phyloP scores from a whole-genome alignment of 352 stramenopile species.

The Globisporangium orthogonon region DNA sequence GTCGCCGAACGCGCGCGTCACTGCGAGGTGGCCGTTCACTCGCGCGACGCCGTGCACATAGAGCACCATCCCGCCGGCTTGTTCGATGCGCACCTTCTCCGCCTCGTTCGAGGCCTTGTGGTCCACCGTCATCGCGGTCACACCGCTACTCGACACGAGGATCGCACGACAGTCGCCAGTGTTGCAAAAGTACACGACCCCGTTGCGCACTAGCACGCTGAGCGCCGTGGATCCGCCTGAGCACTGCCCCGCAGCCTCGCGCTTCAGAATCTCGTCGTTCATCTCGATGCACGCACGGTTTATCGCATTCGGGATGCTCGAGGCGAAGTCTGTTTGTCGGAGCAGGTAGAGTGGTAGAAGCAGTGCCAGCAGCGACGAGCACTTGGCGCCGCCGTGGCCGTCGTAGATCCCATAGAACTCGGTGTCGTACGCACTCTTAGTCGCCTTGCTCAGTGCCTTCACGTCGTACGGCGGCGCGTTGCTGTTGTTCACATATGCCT shows the following conservation, averaged over 20 bases:
- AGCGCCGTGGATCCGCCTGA: conserved; percentile 60
- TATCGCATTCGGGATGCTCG: conserved; percentile 30
- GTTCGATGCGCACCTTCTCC: conserved; percentile 67
- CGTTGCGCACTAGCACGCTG: conserved; percentile 46
- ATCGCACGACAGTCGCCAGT: conserved; percentile 75
- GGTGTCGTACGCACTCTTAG: conserved; percentile 25
- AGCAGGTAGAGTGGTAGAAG: conserved; percentile 68
- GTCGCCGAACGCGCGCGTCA: conserved; percentile 68
- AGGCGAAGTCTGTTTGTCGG: conserved; percentile 36
- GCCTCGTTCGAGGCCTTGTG: conserved; percentile 64
- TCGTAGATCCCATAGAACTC: conserved; percentile 77
- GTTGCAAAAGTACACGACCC: conserved; percentile 54
- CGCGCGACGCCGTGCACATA: conserved; percentile 68
- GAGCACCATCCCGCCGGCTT: conserved; percentile 59
- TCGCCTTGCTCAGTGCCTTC: conserved; percentile 30
- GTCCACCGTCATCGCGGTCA: conserved; percentile 56
- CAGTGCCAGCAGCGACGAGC: conserved; percentile 55
- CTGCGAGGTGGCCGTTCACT: conserved; percentile 63
- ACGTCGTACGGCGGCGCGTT: conserved; percentile 31
- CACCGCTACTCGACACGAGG: conserved; percentile 32
- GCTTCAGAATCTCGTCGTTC: conserved; percentile 62
- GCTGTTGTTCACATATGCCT: conserved; percentile 34
- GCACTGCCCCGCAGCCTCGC: conserved; percentile 37
- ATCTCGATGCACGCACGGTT: conserved; percentile 44
- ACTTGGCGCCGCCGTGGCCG: conserved; percentile 55